Percentiles rank a stretch among this genome's conserved stretches.
These are phyloP conservation scores for Alternaria brassicae DNA, from an alignment of 2,329 filamentous ascomycete species.

Conservation along the genomic window DNA sequence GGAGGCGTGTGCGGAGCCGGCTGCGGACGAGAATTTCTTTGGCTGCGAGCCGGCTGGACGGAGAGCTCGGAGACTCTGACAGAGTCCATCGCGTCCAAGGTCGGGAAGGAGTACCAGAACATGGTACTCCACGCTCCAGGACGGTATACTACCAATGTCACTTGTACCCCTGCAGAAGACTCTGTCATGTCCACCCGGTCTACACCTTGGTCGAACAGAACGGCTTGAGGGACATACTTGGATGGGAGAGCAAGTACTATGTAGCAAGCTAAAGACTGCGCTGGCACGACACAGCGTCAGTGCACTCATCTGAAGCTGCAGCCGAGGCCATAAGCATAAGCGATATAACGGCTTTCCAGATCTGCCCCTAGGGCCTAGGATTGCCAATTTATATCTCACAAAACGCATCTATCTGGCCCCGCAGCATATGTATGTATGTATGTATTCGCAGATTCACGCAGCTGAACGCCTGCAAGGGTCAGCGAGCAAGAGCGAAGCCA, in stretches of 20 bases:
- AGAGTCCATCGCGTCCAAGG: slow-evolving; percentile 12
- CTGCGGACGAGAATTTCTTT: slow-evolving; percentile 12
- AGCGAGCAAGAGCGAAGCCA: slow-evolving; percentile 6
- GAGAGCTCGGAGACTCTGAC: not conserved
- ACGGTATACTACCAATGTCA: not conserved
- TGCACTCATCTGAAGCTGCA: slow-evolving; percentile 1
- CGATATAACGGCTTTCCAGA: not conserved
- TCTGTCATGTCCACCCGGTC: slow-evolving; percentile 1
- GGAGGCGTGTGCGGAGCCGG: slow-evolving; percentile 4
- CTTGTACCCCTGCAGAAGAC: not conserved
- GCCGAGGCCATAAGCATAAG: not conserved
- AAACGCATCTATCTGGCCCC: not conserved
- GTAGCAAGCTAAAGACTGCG: slow-evolving; percentile 1
- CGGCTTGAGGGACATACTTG: no score
- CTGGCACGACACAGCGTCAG: slow-evolving; percentile 3
- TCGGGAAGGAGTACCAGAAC: not conserved
- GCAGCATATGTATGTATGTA: no score
- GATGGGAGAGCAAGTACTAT: not conserved
- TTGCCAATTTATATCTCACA: not conserved
- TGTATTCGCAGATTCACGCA: slow-evolving; percentile 1
- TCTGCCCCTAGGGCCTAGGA: not conserved
- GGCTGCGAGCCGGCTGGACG: slow-evolving; percentile 5
- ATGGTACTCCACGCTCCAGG: not conserved
- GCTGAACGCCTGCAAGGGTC: slow-evolving; percentile 2
- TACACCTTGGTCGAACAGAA: slow-evolving; percentile 9